Base-by-base conservation (phyloP, 2,329 filamentous ascomycete species). In the Colletotrichum sp. region DNA sequence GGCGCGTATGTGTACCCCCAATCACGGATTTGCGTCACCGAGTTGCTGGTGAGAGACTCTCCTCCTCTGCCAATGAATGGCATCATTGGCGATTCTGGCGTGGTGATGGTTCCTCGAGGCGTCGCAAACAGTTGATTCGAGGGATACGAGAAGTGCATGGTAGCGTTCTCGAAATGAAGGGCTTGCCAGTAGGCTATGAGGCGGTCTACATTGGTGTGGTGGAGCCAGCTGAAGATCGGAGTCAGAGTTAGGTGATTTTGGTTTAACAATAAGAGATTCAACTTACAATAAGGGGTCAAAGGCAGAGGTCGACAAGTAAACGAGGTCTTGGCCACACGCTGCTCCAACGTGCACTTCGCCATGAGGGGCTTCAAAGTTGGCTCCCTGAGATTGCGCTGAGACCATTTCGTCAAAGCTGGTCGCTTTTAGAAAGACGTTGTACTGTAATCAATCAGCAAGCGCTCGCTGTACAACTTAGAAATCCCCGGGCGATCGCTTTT, bases 121-220 rank as follows among this genome's bases (percentile, higher is more conserved):
- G 86, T 87, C 58, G 81, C 85, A 76, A 82, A 91, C 21, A 83
- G 82, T 43, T 81, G 79, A 33, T 81, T 80, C 6, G 83, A 78
- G 36, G 59, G 27, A 76, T 86, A 86, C 8, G 83, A 79, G 61
- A 75, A 76, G 36, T 70, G 77, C 77, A 86, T 85, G 34, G 84
- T 78, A 67, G 78, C 75, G 73, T 82, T 76, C 59, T 78, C 73
- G 27, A 84, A 84, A 71, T 87, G 78, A 43, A 89, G 84, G 33
- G 83, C 83, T 77, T 88, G 83, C 85, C 85, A 90, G 77, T 88
- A 85, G n/a, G 90, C 87, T 82, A 91, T 92, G 47, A 93, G 84
- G 54, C 92, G 88, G 78, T 93, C 91, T 68, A 93, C 87, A 77
- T 93, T 91, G 78, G 86, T 81, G 82, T 88, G 87, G 73, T 89